Evolutionary conservation across 345 rosid species (phyloP).

Genomic region (Lepidium aucheri): DNA sequence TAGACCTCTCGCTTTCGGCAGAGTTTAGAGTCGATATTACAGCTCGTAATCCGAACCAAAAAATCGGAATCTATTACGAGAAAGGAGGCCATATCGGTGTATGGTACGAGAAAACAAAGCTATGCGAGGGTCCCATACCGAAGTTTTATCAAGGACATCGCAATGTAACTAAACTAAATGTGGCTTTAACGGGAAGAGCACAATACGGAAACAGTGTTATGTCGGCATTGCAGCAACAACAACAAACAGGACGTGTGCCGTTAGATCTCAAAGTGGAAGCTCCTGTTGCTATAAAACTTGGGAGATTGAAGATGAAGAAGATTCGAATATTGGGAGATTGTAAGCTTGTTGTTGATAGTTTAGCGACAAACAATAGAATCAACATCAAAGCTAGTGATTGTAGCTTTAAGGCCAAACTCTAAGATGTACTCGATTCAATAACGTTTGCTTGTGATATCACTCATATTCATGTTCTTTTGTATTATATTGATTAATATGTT

Average conservation of each 20-base stretch:
- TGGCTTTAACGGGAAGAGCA: slow-evolving; percentile 46
- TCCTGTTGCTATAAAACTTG: slow-evolving; percentile 60
- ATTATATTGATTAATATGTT: neutral
- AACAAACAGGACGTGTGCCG: slow-evolving; percentile 75
- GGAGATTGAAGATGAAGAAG: slow-evolving; percentile 60
- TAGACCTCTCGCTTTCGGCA: slow-evolving; percentile 56
- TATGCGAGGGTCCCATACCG: slow-evolving; percentile 69
- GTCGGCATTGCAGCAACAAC: slow-evolving; percentile 73
- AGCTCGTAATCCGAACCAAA: slow-evolving; percentile 74
- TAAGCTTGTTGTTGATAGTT: slow-evolving; percentile 62
- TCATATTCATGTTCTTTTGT: neutral
- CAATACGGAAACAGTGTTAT: slow-evolving; percentile 56
- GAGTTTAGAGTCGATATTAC: slow-evolving; percentile 66
- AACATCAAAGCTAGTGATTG: slow-evolving; percentile 76
- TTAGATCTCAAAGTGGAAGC: slow-evolving; percentile 64
- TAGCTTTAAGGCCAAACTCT: slow-evolving; percentile 54
- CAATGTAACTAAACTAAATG: slow-evolving; percentile 59
- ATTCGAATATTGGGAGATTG: slow-evolving; percentile 60
- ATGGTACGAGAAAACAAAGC: slow-evolving; percentile 54
- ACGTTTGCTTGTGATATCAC: neutral
- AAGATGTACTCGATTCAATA: slow-evolving; percentile 3
- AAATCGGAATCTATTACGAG: slow-evolving; percentile 74
- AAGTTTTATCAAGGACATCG: slow-evolving; percentile 76
- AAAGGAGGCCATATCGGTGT: slow-evolving; percentile 58
- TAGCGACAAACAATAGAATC: slow-evolving; percentile 44